Percentiles rank a stretch among this genome's conserved stretches.
phyloP scores from a whole-genome alignment of 805 yeast species.

The Metschnikowia proteae region DNA sequence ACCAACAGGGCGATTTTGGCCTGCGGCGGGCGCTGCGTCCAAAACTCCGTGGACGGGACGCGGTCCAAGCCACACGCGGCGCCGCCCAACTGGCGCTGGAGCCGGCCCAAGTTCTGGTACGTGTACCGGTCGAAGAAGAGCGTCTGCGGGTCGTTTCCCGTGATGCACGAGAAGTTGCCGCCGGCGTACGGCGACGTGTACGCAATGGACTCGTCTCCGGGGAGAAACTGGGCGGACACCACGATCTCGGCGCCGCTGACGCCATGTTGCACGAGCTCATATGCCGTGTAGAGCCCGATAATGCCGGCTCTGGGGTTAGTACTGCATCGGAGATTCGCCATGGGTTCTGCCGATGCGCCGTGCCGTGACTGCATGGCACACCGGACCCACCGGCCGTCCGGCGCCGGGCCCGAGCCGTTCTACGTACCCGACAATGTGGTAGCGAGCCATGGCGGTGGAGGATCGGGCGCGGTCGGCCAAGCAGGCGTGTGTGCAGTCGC shows the following conservation, averaged over 20 bases:
- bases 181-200: constrained; percentile 83
- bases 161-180: constrained; percentile 42
- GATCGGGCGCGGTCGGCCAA: background rate
- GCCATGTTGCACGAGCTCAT: constrained; percentile 50
- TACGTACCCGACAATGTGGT: constrained; percentile 14
- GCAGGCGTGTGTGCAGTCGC: background rate
- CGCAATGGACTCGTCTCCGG: constrained; percentile 72
- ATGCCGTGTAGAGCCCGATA: constrained; percentile 80
- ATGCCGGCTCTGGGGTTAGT: constrained; percentile 18
- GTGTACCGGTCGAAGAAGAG: constrained; percentile 54
- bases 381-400: no score
- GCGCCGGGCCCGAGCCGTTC: no score
- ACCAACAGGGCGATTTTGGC: constrained; percentile 46
- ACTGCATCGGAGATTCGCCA: no score
- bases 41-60: constrained; percentile 54
- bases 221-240: constrained; percentile 61
- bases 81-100: constrained; percentile 50
- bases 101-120: constrained; percentile 42
- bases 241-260: constrained; percentile 43
- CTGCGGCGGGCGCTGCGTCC: constrained; percentile 48
- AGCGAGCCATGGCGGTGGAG: constrained; percentile 5
- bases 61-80: constrained; percentile 51
- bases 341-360: no score
- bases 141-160: constrained; percentile 48
- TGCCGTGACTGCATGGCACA: no score